These are phyloP conservation scores for Rhizopogon rudus DNA, from an alignment of 768 basidiomycete species.

Conservation along the genomic window DNA sequence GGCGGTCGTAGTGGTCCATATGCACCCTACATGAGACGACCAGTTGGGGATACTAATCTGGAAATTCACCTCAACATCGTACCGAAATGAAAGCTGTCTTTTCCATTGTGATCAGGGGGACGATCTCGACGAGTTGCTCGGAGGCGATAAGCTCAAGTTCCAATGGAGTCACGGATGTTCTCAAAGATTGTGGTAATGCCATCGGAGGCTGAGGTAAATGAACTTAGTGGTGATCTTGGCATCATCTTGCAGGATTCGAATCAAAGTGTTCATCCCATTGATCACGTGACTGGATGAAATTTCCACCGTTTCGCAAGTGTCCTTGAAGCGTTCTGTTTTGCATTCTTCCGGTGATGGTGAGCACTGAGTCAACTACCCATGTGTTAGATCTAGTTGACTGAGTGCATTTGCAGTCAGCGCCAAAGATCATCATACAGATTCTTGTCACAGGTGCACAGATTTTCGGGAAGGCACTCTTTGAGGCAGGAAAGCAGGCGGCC, in stretches of 20 bases:
- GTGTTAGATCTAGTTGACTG: not conserved
- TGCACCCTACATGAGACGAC: conserved; percentile 53
- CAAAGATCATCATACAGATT: conserved; percentile 75
- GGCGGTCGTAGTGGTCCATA: conserved; percentile 94
- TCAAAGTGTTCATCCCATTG: not conserved
- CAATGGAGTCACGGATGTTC: conserved; percentile 69
- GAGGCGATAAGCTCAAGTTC: conserved; percentile 88
- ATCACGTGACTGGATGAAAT: not conserved
- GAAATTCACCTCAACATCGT: not conserved
- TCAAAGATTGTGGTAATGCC: conserved; percentile 73
- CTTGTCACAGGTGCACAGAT: conserved; percentile 72
- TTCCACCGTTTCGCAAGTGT: no score
- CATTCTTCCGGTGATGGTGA: not conserved
- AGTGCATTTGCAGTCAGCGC: conserved; percentile 55
- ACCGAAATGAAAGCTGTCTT: conserved; percentile 87
- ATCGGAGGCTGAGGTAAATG: conserved; percentile 31
- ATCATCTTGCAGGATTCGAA: no score
- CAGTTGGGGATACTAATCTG: not conserved
- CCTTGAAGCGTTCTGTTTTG: no score
- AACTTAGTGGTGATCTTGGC: no score
- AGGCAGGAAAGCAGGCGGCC: conserved; percentile 88
- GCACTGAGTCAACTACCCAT: not conserved
- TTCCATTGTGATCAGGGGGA: conserved; percentile 88
- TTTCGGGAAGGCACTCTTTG: conserved; percentile 85
- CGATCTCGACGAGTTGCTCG: conserved; percentile 79